Base-by-base conservation (phyloP, 768 basidiomycete genomes). In the Termitomyces heimii region DNA sequence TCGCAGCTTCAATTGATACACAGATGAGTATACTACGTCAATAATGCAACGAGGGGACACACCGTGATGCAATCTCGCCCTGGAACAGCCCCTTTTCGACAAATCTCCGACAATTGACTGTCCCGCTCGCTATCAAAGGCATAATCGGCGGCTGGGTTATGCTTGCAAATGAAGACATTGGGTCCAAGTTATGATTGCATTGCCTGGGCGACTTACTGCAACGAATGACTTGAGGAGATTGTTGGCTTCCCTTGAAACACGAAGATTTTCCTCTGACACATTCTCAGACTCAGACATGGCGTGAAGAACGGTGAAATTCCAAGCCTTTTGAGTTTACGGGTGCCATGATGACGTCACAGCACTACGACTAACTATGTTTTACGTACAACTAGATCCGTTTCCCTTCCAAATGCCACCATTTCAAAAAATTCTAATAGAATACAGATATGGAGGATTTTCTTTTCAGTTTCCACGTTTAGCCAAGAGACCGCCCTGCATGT, bases 401-500 rank as follows among this genome's bases (percentile, higher is more conserved):
- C 28, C 13, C n/a, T 40, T 40, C 39, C 39, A 16, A 40, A 40
- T 20, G 20, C 44, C 16, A 45, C 26, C 7, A 16, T 34, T 10
- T 32, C 14, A 10, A 3, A 26, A 20, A 31, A 32, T 40, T 34
- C n/a, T 37, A 44, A 22, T 39, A 34, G 43, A 40, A 40, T 52
- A 40, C 10, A 52, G 26, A n/a, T 13, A 52, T 28, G n/a, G 12
- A 20, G n/a, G 29, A 29, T 40, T 44, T n/a, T 39, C 35, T 59
- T 71, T 75, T 74, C 20, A 89, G 80, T 81, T 81, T 22, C 91
- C 91, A 35, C 91, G 82, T 32, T 73, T 72, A 8, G 89, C 87
- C 50, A 89, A 67, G 26, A 76, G 78, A 9, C 90, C 91, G 18
- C 91, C 91, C 65, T 86, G 81, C 51, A 92, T 67, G 55, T 85